A percentile compares a stretch with the other conserved stretches of the same genome.
These are phyloP conservation scores for Nicotiana otophora DNA, from an alignment of 257 asterid species.

Conservation along the genomic window DNA sequence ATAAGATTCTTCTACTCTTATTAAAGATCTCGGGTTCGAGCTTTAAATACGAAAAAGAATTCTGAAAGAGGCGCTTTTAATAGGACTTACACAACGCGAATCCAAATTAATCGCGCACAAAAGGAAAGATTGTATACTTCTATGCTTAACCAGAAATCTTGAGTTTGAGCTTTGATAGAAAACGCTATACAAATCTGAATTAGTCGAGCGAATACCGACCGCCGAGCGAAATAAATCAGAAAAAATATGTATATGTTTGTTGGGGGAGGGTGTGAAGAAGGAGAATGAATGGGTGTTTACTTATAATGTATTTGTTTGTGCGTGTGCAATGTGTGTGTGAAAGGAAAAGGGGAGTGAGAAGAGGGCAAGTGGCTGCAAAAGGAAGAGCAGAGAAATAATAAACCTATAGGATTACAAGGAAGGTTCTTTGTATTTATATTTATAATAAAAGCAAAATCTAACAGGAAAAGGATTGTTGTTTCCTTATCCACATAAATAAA, in stretches of 20 bases:
- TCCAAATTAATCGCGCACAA: not conserved
- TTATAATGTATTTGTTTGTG: not conserved
- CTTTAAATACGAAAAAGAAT: too few relatives aligned
- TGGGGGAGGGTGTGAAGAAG: not conserved
- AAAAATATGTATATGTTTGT: not conserved
- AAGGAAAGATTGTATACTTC: too few relatives aligned
- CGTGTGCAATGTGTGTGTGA: slow-evolving; percentile 1
- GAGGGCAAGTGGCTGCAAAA: not conserved
- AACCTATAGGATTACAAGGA: not conserved
- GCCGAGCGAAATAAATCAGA: accelerated
- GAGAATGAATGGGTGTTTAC: not conserved
- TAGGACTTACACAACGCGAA: not conserved
- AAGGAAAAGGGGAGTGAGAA: not conserved
- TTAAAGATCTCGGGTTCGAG: too few relatives aligned
- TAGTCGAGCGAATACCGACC: not conserved
- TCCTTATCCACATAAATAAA: too few relatives aligned
- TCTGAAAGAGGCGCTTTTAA: too few relatives aligned
- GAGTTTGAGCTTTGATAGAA: too few relatives aligned
- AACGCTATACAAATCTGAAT: too few relatives aligned
- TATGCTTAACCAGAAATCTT: too few relatives aligned
- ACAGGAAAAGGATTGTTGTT: too few relatives aligned
- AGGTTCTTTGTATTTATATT: not conserved
- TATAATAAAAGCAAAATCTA: too few relatives aligned
- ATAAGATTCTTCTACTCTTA: not conserved
- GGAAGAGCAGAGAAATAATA: not conserved